Base-by-base conservation (phyloP, 768 basidiomycete genomes). In the Calocera cornea region DNA sequence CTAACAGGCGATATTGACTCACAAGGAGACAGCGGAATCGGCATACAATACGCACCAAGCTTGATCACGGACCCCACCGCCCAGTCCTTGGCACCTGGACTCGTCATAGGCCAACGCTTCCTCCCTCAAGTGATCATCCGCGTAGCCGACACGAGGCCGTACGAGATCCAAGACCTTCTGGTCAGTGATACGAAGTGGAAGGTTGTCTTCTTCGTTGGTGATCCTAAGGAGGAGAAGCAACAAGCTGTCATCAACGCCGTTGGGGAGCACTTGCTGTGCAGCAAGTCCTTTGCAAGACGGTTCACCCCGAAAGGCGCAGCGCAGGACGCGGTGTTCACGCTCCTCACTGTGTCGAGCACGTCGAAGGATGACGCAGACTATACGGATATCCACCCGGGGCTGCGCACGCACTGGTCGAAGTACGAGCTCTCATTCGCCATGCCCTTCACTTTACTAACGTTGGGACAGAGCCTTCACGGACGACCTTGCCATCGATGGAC, bases 361-460 rank as follows among this genome's bases (percentile, higher is more conserved):
- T 34, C 41, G 34, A 82, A 81, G 69, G 72, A 76, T 60, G 74
- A 71, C 17, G 73, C 49, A 34, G 41, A 76, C 63, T 80, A 80
- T 68, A 81, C 77, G 31, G 80, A 81, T 41, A 70, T 86, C 12
- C 85, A 85, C 1, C 68, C 70, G 41, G 65, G 79, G 10, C 75
- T 86, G 66, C 75, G 83, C 64, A 73, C 79, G 10, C 85, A 86
- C 73, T 86, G 85, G 85, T 81, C 84, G 0, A 85, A 82, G 86
- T 86, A 60, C 54, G 54, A 5, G 5, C 14, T 11, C 8, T 27
- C 5, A 29, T 22, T 60, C 22, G 3, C 7, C 22, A 11, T 3
- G 10, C 54, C 5, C 5, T 19, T 60, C 5, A 10, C 31, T 16
- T 16, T 60, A 50, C 54, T 60, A 19, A 29, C 16, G 16, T 19